Conservation (phyloP, 306 rosid species). For the Vigna reflexopilosa region DNA sequence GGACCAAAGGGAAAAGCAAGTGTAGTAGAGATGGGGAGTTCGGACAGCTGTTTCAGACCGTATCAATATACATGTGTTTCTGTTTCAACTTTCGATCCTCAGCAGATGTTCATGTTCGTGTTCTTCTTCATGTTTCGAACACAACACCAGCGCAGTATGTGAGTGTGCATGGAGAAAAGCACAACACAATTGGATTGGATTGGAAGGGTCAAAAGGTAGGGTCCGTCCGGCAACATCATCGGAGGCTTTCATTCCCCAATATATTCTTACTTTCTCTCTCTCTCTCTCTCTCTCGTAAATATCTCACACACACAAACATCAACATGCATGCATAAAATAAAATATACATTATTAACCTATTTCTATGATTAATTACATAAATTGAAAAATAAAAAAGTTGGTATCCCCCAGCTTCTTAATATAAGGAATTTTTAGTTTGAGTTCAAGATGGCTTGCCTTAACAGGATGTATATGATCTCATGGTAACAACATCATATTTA, state of each 20-base stretch:
- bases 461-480: no score
- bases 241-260: conserved; percentile 80
- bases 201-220: conserved; percentile 62
- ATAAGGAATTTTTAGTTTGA: no score
- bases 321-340: neutral
- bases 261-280: conserved; percentile 53
- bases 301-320: neutral
- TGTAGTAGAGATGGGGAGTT: conserved; percentile 44
- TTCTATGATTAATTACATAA: no score
- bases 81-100: conserved; percentile 50
- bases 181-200: no score
- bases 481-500: no score
- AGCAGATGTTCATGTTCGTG: conserved; percentile 25
- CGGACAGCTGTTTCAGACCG: conserved; percentile 62
- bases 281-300: neutral
- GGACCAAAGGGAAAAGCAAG: conserved; percentile 60
- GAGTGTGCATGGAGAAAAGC: conserved; percentile 1
- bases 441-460: no score
- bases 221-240: conserved; percentile 59
- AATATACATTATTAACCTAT: no score
- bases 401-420: no score
- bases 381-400: no score
- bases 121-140: neutral
- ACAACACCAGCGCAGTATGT: neutral
- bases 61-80: conserved; percentile 37